Evolutionary conservation across 2,329 filamentous ascomycete genomes (phyloP).

Genomic region (Lachnellula cervina): DNA sequence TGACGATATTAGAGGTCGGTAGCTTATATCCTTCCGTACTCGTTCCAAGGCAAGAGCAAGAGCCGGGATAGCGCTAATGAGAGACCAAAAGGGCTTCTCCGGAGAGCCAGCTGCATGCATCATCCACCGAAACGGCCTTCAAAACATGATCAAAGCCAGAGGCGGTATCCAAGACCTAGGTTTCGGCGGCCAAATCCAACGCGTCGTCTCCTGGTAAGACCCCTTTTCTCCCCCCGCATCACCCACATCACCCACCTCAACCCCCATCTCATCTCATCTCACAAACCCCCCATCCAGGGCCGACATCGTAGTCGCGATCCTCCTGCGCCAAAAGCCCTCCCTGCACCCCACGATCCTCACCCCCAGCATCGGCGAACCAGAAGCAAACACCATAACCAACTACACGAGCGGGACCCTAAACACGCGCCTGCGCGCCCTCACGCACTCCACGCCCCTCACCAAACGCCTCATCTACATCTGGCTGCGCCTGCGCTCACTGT

Average conservation of each 20-base stretch:
- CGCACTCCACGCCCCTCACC: neutral
- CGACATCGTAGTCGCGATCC: slow-evolving; percentile 5
- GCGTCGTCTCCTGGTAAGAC: slow-evolving; percentile 8
- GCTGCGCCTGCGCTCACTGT: slow-evolving; percentile 9
- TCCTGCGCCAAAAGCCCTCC: slow-evolving; percentile 1
- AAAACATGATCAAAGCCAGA: slow-evolving; percentile 4
- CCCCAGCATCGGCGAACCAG: slow-evolving; percentile 4
- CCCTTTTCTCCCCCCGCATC: neutral
- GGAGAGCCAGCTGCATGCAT: slow-evolving; percentile 2
- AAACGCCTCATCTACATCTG: slow-evolving; percentile 5
- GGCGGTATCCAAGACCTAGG: slow-evolving; percentile 9
- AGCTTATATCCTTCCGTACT: neutral
- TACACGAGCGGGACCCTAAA: neutral
- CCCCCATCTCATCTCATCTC: neutral
- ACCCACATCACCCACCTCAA: too few relatives aligned
- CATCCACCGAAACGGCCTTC: slow-evolving; percentile 9
- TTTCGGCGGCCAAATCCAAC: slow-evolving; percentile 1
- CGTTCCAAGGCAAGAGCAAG: neutral
- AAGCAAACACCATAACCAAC: neutral
- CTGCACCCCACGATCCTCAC: slow-evolving; percentile 2
- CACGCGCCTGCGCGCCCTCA: neutral
- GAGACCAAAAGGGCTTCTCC: slow-evolving; percentile 1
- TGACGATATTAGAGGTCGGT: slow-evolving; percentile 9
- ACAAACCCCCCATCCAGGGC: neutral
- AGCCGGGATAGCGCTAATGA: neutral